A percentile compares a stretch with the other conserved stretches of the same genome.
phyloP scores from a whole-genome alignment of 1,284 basidiomycete species.

The Flammula alnicola region DNA sequence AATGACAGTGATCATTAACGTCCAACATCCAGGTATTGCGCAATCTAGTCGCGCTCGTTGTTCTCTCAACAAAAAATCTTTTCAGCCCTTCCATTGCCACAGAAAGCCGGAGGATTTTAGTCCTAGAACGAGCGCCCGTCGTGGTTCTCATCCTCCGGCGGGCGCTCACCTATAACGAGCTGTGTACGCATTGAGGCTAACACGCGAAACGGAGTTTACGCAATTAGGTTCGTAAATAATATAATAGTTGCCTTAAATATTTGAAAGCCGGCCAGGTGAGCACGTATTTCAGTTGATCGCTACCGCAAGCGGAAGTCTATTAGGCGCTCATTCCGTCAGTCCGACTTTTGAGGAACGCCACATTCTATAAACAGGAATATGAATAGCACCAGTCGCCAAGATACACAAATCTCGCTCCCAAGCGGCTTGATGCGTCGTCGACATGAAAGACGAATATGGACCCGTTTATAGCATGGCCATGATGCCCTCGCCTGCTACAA shows the following conservation, averaged over 20 bases:
- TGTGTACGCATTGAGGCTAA: no score
- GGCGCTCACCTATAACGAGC: no score
- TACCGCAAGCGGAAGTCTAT: background rate
- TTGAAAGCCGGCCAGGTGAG: background rate
- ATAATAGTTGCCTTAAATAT: no score
- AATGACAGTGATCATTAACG: background rate
- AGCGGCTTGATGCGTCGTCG: no score
- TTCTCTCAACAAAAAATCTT: no score
- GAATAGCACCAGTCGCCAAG: background rate
- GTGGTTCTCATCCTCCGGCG: no score
- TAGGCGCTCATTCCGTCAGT: conserved; percentile 1
- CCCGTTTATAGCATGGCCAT: no score
- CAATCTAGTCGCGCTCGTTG: background rate
- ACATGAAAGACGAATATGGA: no score
- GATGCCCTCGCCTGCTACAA: no score
- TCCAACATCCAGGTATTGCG: conserved; percentile 1
- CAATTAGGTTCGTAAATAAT: background rate
- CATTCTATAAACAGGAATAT: background rate
- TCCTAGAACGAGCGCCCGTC: background rate
- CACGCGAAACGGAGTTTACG: background rate
- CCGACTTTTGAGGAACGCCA: background rate
- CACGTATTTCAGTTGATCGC: background rate
- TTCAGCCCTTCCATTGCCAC: no score
- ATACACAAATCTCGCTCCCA: no score
- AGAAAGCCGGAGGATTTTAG: no score